Evolutionary conservation across 2,329 filamentous ascomycete genomes (phyloP), one percentile per base, ranked within the genome.

Genomic region (Macrophomina phaseolina): DNA sequence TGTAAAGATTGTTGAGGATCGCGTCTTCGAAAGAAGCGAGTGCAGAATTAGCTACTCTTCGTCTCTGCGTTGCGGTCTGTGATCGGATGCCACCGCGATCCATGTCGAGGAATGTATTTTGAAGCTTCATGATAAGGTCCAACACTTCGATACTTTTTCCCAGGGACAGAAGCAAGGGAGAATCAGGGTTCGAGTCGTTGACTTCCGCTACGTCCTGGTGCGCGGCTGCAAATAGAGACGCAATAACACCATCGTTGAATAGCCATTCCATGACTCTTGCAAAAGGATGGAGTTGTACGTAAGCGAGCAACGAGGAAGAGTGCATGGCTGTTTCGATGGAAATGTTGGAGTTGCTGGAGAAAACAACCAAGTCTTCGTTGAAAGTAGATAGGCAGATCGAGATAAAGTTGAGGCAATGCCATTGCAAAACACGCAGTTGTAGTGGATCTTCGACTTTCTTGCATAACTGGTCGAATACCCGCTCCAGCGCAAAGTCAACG

Each of bases 221-320:
- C 36, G 95, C 87, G 11, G 91, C 87, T 66, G 87, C 85, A 77
- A 97, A 94, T 1, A 99, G 81, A 14, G 90, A 87, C 70, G 87
- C 87, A 73, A 97, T 88, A 28, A 97, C 92, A 70, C 91, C 92
- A 73, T 96, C 92, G 75, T 97, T 97, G 79, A 97, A 97, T 79
- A 99, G 87, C 93, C 95, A 98, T 75, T 99, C 95, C 91, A 98
- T 97, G 16, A 97, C 90, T 67, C 96, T 89, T 3, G 92, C 89
- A 74, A 98, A 99, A 0, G 96, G 94, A 79, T 99, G 96, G 64
- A 97, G 86, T 30, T 89, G 88, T 67, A 95, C 89, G 75, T 99
- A 99, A 5, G 87, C 86, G 60, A 89, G 87, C 4, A 98, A 83
- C 66, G 91, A 91, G 2, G 90, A 90, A 4, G 92, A 86, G 49